phyloP scores from a whole-genome alignment of 345 rosid species.

The Euphorbia lathyris region DNA sequence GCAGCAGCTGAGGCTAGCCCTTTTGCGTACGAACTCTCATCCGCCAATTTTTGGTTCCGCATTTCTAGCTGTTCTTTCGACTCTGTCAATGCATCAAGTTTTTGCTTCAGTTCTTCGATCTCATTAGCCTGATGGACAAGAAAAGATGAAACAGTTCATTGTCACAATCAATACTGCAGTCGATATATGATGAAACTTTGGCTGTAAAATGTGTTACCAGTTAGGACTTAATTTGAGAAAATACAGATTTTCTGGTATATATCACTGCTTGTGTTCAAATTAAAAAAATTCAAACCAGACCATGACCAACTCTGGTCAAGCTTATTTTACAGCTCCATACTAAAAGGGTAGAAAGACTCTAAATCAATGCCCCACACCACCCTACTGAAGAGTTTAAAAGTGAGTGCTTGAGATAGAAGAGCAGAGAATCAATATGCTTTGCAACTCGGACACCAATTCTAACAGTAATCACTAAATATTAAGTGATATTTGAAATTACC shows the following conservation, averaged over 20 bases:
- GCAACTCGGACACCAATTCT: too few species aligned
- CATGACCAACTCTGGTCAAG: background rate
- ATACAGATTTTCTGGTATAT: background rate
- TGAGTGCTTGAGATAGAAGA: too few species aligned
- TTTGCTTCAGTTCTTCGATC: slow-evolving; percentile 76
- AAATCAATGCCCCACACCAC: too few species aligned
- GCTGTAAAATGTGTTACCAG: background rate
- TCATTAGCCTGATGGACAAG: slow-evolving; percentile 45
- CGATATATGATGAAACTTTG: background rate
- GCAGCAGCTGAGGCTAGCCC: slow-evolving; percentile 99
- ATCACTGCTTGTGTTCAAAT: too few species aligned
- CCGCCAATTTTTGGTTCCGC: slow-evolving; percentile 78
- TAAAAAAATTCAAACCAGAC: background rate
- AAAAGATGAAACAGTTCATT: slow-evolving; percentile 18
- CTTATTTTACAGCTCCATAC: too few species aligned
- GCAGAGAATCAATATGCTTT: too few species aligned
- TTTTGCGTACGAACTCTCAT: slow-evolving; percentile 95
- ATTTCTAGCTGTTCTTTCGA: slow-evolving; percentile 67
- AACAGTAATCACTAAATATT: too few species aligned
- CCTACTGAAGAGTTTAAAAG: too few species aligned
- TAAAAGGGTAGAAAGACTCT: too few species aligned
- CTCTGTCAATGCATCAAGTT: slow-evolving; percentile 49
- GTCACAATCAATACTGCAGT: background rate
- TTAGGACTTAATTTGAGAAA: background rate
- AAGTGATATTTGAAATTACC: too few species aligned